Evolutionary conservation across 2,329 filamentous ascomycete species (phyloP), one percentile per base, ranked within the genome.

Genomic region (Epichloe coenophiala): DNA sequence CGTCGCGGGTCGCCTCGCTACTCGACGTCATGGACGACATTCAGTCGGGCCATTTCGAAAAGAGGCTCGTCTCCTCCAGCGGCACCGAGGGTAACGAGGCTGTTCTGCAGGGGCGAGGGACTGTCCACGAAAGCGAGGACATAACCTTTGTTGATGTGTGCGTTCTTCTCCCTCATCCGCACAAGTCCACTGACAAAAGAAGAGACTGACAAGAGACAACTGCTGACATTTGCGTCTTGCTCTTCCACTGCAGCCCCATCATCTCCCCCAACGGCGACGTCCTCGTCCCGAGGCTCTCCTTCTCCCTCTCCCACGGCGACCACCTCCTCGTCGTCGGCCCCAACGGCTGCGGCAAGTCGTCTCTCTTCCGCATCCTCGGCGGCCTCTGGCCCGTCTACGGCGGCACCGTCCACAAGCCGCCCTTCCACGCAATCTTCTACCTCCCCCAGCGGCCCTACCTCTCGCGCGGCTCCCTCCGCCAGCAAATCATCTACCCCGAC

Each of bases 321-420:
- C 93, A 98, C 60, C 77, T 98, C 6, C 80, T 98, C 38, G 93
- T 98, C 41, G 87, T 97, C 41, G 93, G 93, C 1, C 93, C 93
- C 21, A 98, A 98, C 64, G 93, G 93, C 38, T 98, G 93, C 66
- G 93, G 93, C 41, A 98, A 98, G 68, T 95, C 88, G 0, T 94
- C 86, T 15, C 76, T 98, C 3, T 98, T 98, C 78, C 83, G 93
- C 38, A 98, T 98, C 58, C 78, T 98, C 1, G 93, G 93, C 54
- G 93, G 93, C 0, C 75, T 98, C 3, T 98, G 93, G 93, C 93
- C 93, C 15, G 93, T 97, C 12, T 98, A 98, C 66, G 91, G 93
- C 56, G 93, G 93, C 48, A 88, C 80, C 1, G 93, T 98, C 19
- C 78, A 88, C 60, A 97, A 97, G 66, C 93, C 93, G 1, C 83